A percentile compares a stretch with the other conserved stretches of the same genome.
Evolutionary conservation across 2,329 filamentous ascomycete species (phyloP).

Genomic region (Nemania bipapillata): DNA sequence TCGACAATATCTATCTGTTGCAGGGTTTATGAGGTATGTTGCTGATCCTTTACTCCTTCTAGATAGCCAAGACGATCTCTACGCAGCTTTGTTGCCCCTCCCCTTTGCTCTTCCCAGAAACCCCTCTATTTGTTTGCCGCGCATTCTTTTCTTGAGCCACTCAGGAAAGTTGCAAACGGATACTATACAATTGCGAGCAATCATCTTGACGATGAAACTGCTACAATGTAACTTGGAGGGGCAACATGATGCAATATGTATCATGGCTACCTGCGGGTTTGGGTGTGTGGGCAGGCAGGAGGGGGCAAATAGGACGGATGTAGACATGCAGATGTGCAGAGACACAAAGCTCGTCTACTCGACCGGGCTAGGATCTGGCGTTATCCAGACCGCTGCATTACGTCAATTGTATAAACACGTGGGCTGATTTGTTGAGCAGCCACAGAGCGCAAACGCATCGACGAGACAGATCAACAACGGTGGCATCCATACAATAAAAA

Average conservation of each 20-base stretch:
- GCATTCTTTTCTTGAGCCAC: background rate
- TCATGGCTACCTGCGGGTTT: conserved; percentile 22
- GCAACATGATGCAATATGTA: conserved; percentile 29
- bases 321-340: conserved; percentile 20
- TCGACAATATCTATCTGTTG: conserved; percentile 21
- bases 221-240: background rate
- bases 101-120: conserved; percentile 22
- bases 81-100: conserved; percentile 23
- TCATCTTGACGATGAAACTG: background rate
- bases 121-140: conserved; percentile 23
- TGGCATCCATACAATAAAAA: conserved; percentile 8
- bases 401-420: conserved; percentile 45
- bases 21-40: conserved; percentile 43
- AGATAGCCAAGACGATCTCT: conserved; percentile 33
- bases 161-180: conserved; percentile 17
- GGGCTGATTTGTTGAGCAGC: conserved; percentile 35
- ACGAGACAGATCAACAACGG: conserved; percentile 19
- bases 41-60: conserved; percentile 39
- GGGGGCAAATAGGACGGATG: conserved; percentile 33
- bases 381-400: conserved; percentile 42
- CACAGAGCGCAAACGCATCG: conserved; percentile 27
- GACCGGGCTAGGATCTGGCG: conserved; percentile 26
- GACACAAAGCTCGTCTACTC: conserved; percentile 17
- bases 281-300: conserved; percentile 16
- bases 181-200: background rate